phyloP scores from a whole-genome alignment of 352 stramenopile genomes.

The Phytopythium delawarense region DNA sequence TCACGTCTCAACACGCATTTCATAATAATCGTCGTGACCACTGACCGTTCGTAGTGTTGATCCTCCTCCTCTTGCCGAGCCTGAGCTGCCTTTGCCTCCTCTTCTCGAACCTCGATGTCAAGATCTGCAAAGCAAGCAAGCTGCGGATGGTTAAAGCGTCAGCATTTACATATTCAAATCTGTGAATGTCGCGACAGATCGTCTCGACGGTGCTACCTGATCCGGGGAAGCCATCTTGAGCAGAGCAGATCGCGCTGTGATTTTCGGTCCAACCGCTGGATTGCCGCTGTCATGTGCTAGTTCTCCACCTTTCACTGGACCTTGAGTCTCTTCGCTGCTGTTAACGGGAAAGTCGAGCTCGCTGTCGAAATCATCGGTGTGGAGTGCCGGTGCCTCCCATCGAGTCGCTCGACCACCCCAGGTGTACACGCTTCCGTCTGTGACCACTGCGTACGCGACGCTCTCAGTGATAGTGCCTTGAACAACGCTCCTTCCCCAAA shows the following conservation, averaged over 20 bases:
- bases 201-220: constrained; percentile 20
- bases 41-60: constrained; percentile 45
- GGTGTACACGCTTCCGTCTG: constrained; percentile 77
- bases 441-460: constrained; percentile 83
- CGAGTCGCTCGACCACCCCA: constrained; percentile 82
- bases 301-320: not conserved
- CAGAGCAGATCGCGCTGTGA: constrained; percentile 46
- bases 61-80: constrained; percentile 46
- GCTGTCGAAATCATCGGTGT: constrained; percentile 24
- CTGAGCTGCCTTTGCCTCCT: constrained; percentile 43
- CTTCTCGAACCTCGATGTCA: constrained; percentile 38
- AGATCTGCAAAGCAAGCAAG: constrained; percentile 33
- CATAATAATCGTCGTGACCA: not conserved
- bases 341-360: constrained; percentile 14
- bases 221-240: constrained; percentile 41
- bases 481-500: constrained; percentile 88
- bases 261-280: constrained; percentile 15
- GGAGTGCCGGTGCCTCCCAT: constrained; percentile 26
- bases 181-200: not conserved
- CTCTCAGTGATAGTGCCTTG: constrained; percentile 81
- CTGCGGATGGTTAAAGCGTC: constrained; percentile 13
- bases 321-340: not conserved
- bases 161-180: not conserved
- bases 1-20: not conserved
- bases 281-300: constrained; percentile 11